Base-by-base conservation (phyloP, 495 filamentous ascomycete genomes). In the Podospora pseudoanserina region DNA sequence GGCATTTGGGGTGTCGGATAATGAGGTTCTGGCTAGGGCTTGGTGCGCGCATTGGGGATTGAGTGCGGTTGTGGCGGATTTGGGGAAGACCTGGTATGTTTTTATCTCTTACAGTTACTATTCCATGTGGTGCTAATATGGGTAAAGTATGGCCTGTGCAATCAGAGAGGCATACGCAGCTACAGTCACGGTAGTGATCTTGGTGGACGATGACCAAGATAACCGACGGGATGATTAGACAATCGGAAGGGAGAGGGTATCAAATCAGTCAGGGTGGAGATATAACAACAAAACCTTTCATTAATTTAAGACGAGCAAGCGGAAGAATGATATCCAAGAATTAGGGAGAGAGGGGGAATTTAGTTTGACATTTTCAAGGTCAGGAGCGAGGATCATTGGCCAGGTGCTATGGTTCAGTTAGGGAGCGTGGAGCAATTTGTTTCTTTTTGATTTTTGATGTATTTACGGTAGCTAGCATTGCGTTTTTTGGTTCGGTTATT, bases 41-140 rank as follows among this genome's bases (percentile, higher is more conserved):
- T 91, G 89, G 89, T 91, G 88, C 71, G 80, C 86, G 68, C 87
- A 89, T 68, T 89, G 88, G 85, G 90, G 90, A 23, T 75, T 90
- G 65, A 85, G 82, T 58, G 89, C 89, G 0, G 76, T 92, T 20
- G 85, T 90, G 39, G 88, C 88, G 26, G 87, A 91, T 77, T 72
- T 89, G 61, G 80, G 84, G 60, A 82, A 78, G 78, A 91, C 89
- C n/a, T 92, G 89, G 84, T 86, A 63, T 75, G 81, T 80, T 66
- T 66, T 60, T 67, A 60, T 64, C 39, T 66, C 68, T 71, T 23
- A 23, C 23, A 23, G 23, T 23, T 23, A 23, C 23, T 23, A 23
- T 23, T 23, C 23, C 23, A 23, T 23, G 23, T 23, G 23, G 23
- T 23, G 23, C 23, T 23, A 23, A 23, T 23, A 23, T 23, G 23